Evolutionary conservation across 2,329 filamentous ascomycete species (phyloP), one percentile per base, ranked within the genome.

Genomic region (Bipolaris cookei): DNA sequence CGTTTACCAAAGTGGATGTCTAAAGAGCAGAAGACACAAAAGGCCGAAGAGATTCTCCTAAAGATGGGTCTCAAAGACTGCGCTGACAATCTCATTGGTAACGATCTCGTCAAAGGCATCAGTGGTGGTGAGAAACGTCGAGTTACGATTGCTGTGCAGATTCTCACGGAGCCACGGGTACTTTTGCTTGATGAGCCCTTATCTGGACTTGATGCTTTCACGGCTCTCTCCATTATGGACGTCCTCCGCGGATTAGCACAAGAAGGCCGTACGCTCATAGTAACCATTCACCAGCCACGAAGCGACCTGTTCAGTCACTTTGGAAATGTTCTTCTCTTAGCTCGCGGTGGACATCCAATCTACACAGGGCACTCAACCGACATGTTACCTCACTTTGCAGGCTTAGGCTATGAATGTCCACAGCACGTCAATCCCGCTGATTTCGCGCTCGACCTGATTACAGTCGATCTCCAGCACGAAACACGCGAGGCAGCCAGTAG

Each of bases 51-150:
- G 14, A 85, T 92, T 0, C 76, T 93, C 2, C 72, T 90, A 14
- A 91, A 91, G 69, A 87, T 92, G 83, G 90, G 90, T 0, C 76
- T 92, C 3, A 91, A 91, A 66, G 90, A 92, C 63, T 92, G 90
- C 62, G 90, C 89, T 1, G 86, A 92, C 67, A 91, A 90, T 51
- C 73, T 92, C 0, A 84, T 93, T 7, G 90, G 90, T 2, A 88
- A 84, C 55, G 88, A 90, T 7, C 74, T 90, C 3, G 82, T 90
- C 63, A 92, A 92, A 71, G 90, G 90, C 0, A 92, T 93, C 28
- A 91, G 88, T 7, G 90, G 90, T 2, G 90, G 90, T 16, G 90
- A 93, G 74, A 92, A 92, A 75, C 83, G 90, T 2, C 84, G 90
- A 53, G 89, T 92, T 5, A 89, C 88, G 2, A 92, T 93, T 59